These are phyloP conservation scores for Penicillium ochrochloron DNA, from an alignment of 495 filamentous ascomycete species.

Conservation along the genomic window DNA sequence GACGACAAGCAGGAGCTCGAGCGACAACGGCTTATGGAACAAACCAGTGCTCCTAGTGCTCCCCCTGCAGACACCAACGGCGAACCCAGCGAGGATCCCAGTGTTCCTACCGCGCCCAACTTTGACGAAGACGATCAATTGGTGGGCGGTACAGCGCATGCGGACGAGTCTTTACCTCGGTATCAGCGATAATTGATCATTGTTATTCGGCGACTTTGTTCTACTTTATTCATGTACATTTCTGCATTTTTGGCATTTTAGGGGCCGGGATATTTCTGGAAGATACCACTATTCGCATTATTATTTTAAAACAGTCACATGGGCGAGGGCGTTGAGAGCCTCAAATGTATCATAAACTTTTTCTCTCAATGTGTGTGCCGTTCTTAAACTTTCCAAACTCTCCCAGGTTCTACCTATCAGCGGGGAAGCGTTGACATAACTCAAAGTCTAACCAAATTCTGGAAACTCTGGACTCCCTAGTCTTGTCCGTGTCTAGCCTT, in stretches of 20 bases:
- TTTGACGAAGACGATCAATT: constrained; percentile 63
- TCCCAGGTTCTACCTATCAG: background rate
- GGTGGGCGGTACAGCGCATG: constrained; percentile 43
- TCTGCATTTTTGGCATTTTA: constrained; percentile 32
- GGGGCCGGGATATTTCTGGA: constrained; percentile 25
- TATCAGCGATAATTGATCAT: constrained; percentile 47
- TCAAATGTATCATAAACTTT: constrained; percentile 20
- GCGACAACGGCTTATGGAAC: constrained; percentile 69
- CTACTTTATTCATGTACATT: constrained; percentile 27
- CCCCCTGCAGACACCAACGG: constrained; percentile 51
- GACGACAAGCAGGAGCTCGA: constrained; percentile 91
- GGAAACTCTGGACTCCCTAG: background rate
- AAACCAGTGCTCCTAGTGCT: constrained; percentile 65
- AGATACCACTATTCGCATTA: constrained; percentile 41
- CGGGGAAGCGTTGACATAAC: constrained; percentile 2
- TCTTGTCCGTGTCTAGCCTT: constrained; percentile 14
- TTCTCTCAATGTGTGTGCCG: background rate
- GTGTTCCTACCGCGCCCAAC: constrained; percentile 57
- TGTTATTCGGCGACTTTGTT: background rate
- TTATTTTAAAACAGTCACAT: constrained; percentile 20
- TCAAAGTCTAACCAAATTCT: background rate
- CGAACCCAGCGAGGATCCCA: constrained; percentile 52
- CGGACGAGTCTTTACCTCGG: constrained; percentile 53
- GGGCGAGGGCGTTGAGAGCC: constrained; percentile 26
- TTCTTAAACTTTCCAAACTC: background rate